Evolutionary conservation across 805 yeast genomes (phyloP), one percentile per base, ranked within the genome.

Genomic region (Wickerhamomyces hampshirensis): DNA sequence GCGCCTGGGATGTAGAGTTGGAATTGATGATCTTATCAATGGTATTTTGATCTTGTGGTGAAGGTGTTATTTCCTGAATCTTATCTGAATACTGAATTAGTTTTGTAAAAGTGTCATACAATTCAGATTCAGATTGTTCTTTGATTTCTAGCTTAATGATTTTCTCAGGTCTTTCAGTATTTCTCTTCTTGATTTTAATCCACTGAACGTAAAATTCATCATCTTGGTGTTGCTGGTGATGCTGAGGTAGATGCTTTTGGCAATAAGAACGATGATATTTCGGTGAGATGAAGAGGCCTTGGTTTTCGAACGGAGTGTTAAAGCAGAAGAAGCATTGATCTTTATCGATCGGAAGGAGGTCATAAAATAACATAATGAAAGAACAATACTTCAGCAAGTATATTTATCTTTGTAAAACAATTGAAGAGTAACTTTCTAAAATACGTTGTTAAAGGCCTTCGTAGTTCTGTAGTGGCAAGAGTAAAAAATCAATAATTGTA

Each of bases 271-370:
- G 84, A 58, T 73, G 85, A 47, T 95, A 81, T 2, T 62, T 48
- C 34, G 93, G 63, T 44, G 96, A 89, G 11, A 89, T 74, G 51
- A 84, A 89, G 13, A 91, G 56, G 1, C 94, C 94, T 6, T 55
- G 31, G 1, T 48, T 44, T 33, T 71, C 73, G 34, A 63, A 61
- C 4, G 85, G 74, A 0, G 85, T 77, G 42, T 80, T 91, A 53
- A 83, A 91, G 35, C 89, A 82, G 60, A 75, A 91, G 64, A 84
- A 83, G 55, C 97, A 89, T 47, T 88, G 96, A 62, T 91, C 97
- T 54, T 86, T 89, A 51, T 77, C 80, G 13, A 89, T 75, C 3
- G 69, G 64, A 17, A 59, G 42, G 1, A 48, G 48, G 23, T 40
- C 44, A 33, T 39, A 44, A 6, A 18, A 15, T 4, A 48, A 30